A percentile compares a stretch with the other conserved stretches of the same genome.
Evolutionary conservation across 345 rosid genomes (phyloP).

Genomic region (Eucalyptus caleyi): DNA sequence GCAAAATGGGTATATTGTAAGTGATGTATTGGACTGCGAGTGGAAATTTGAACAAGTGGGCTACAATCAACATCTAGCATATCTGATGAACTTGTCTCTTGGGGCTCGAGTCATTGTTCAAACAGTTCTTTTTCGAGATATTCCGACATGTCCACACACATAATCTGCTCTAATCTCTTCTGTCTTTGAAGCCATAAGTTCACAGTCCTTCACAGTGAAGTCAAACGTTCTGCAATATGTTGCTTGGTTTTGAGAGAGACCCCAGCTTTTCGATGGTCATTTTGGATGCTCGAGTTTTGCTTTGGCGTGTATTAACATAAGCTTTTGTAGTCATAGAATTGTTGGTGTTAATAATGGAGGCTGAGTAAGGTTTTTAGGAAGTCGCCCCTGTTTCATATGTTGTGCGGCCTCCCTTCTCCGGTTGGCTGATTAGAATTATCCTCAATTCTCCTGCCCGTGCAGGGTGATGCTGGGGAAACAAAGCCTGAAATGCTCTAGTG

Average conservation of each 20-base stretch:
- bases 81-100: not conserved
- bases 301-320: not conserved
- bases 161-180: not conserved
- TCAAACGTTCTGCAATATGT: not conserved
- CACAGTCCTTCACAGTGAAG: not conserved
- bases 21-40: not conserved
- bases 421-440: not conserved
- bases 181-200: not conserved
- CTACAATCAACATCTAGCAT: not conserved
- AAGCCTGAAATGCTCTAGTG: slow-evolving; percentile 24
- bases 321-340: not conserved
- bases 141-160: not conserved
- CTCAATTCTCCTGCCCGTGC: not conserved
- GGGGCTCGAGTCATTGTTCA: not conserved
- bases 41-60: not conserved
- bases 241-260: not conserved
- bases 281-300: not conserved
- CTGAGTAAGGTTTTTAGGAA: not conserved
- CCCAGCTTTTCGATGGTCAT: not conserved
- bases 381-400: not conserved
- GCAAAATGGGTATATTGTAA: not conserved
- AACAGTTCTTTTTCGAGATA: not conserved
- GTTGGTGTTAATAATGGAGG: not conserved
- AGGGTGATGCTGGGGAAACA: slow-evolving; percentile 24
- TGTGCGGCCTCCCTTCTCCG: not conserved